Conservation (phyloP, 495 filamentous ascomycete species). For the Penicillium flavigenum region DNA sequence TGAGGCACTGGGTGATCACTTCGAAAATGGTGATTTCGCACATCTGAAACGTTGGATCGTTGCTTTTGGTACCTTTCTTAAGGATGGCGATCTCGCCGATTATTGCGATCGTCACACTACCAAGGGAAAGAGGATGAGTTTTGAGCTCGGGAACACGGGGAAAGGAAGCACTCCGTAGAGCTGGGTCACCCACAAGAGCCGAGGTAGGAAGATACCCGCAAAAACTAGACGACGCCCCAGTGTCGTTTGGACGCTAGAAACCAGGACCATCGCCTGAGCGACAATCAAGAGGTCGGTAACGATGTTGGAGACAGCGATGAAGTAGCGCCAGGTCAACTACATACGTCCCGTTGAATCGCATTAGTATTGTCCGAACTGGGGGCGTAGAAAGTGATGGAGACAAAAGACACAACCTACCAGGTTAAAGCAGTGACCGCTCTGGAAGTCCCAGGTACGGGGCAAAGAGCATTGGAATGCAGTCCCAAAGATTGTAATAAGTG, state of each 20-base stretch:
- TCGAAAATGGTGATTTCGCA: constrained; percentile 16
- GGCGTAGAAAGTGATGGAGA: neutral
- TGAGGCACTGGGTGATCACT: constrained; percentile 19
- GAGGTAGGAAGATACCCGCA: constrained; percentile 27
- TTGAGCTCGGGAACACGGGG: neutral
- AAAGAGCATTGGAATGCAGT: constrained; percentile 29
- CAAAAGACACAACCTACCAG: constrained; percentile 17
- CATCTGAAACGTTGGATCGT: constrained; percentile 21
- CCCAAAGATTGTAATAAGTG: constrained; percentile 21
- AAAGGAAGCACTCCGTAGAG: neutral
- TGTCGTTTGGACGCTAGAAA: constrained; percentile 25
- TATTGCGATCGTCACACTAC: constrained; percentile 23
- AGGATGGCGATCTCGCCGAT: constrained; percentile 21
- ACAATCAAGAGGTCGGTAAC: constrained; percentile 30
- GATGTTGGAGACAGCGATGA: constrained; percentile 23
- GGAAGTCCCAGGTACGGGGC: constrained; percentile 28
- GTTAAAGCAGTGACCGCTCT: constrained; percentile 26
- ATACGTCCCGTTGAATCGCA: neutral
- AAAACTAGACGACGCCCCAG: constrained; percentile 23
- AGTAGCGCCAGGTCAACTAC: constrained; percentile 29
- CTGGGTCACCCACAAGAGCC: constrained; percentile 22
- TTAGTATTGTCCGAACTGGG: neutral
- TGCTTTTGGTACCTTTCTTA: constrained; percentile 6
- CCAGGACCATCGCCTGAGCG: constrained; percentile 24
- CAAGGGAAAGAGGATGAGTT: neutral